Evolutionary conservation across 2,329 filamentous ascomycete species (phyloP), one percentile per base, ranked within the genome.

Genomic region (Cladosporium sp.): DNA sequence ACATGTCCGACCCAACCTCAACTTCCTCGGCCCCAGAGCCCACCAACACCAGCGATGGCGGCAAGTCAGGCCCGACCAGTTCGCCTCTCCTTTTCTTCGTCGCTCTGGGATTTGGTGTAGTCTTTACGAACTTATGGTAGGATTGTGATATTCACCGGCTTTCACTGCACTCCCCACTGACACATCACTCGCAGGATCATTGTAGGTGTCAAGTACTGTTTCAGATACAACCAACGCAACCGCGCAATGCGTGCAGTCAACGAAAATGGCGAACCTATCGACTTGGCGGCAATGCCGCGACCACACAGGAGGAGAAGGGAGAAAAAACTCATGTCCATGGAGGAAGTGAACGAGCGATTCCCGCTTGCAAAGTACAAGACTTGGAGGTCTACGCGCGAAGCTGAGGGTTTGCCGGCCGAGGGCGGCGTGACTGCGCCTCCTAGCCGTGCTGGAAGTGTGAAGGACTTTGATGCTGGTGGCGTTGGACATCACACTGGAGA

Each of bases 301-400:
- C 86, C 89, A 44, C 91, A 93, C 68, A 83, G 93, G 51, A 82
- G 92, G 63, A 82, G 92, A 58, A 83, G 91, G 53, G 93, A 99
- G 71, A 99, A 99, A 83, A 99, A 96, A 70, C 72, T 99, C 60
- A 97, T 99, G 93, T 88, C 88, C 2, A 96, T 97, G 84, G 93
- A 99, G 55, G 93, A 99, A 71, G 93, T 99, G 56, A 97, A 99
- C 67, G 90, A 95, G 60, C 89, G 95, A 61, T 99, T 99, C 63
- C 92, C 93, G 0, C 83, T 96, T 73, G 85, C 84, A 61, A 97
- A 97, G 71, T 99, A 99, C 80, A 97, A 99, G 75, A 82, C 80
- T 47, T 99, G 93, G 92, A 86, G 93, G 53, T 85, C 88, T 6
- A 83, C 83, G 50, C 85, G 92, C 53, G 90, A 90, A 51, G 82